A percentile compares a stretch with the other conserved stretches of the same genome.
These are phyloP conservation scores for Apiospora sp. DNA, from an alignment of 2,329 filamentous ascomycete genomes.

Conservation along the genomic window DNA sequence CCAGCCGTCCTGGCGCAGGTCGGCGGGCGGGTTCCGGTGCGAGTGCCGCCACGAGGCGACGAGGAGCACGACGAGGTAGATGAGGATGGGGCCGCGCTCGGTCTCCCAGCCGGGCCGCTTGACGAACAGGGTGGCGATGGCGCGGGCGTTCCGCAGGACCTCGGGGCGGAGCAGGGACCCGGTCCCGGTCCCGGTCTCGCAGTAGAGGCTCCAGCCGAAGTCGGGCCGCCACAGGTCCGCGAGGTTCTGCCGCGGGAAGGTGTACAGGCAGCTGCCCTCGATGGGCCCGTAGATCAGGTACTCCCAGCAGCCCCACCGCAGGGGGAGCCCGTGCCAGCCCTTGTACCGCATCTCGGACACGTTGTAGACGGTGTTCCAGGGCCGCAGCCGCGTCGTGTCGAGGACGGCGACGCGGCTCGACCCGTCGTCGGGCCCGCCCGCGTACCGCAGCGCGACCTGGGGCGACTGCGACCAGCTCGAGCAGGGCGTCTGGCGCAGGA, in stretches of 20 bases:
- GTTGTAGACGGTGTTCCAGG: constrained; percentile 1
- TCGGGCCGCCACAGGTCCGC: background rate
- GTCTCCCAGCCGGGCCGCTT: background rate
- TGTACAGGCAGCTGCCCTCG: background rate
- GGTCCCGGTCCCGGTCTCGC: background rate
- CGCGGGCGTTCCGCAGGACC: background rate
- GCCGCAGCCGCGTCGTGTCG: constrained; percentile 1
- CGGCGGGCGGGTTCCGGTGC: background rate
- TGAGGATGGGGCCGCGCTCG: background rate
- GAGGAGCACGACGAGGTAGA: background rate
- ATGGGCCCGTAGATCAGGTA: background rate
- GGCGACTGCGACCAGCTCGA: background rate
- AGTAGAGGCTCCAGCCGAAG: background rate
- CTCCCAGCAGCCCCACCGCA: background rate
- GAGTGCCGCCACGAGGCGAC: background rate
- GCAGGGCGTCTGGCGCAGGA: background rate
- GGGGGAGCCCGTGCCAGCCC: background rate
- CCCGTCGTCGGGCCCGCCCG: constrained; percentile 6
- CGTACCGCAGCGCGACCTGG: background rate
- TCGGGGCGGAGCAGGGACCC: background rate
- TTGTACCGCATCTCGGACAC: background rate
- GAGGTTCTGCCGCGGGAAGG: background rate
- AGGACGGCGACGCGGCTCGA: background rate
- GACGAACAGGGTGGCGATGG: background rate
- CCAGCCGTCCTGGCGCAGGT: background rate